These are phyloP conservation scores for Aureobasidium zeae DNA, from an alignment of 2,329 filamentous ascomycete genomes.

Conservation along the genomic window DNA sequence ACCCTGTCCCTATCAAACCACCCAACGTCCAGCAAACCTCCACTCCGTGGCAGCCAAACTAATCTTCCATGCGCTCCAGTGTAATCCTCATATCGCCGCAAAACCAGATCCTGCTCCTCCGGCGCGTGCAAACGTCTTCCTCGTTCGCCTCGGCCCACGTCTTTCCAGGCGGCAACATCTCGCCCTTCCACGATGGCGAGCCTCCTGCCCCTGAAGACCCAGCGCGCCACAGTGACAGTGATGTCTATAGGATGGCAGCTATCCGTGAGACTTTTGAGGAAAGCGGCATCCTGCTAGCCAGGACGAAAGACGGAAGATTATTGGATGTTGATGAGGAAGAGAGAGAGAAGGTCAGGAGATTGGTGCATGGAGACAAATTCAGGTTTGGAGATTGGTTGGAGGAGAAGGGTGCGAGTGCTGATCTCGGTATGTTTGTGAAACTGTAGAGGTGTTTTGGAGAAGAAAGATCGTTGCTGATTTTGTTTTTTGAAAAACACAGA, in stretches of 20 bases:
- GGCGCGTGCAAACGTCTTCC: conserved; percentile 70
- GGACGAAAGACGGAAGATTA: conserved; percentile 43
- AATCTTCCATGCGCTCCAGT: conserved; percentile 35
- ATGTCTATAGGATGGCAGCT: conserved; percentile 69
- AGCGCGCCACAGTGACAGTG: conserved; percentile 58
- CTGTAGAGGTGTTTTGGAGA: neutral
- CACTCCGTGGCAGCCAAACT: too few species aligned
- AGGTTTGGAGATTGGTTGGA: conserved; percentile 59
- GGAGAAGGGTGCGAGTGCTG: conserved; percentile 49
- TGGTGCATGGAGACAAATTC: conserved; percentile 57
- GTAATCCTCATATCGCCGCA: conserved; percentile 75
- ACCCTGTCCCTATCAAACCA: neutral
- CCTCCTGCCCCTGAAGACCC: conserved; percentile 42
- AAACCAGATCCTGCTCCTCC: conserved; percentile 82
- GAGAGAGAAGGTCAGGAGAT: conserved; percentile 55
- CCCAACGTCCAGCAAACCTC: too few species aligned
- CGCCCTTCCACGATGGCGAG: conserved; percentile 63
- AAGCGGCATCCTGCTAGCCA: conserved; percentile 74
- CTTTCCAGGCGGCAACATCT: conserved; percentile 84
- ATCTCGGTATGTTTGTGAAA: conserved; percentile 53
- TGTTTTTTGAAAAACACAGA: too few species aligned
- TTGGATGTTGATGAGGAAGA: conserved; percentile 52
- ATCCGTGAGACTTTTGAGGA: conserved; percentile 93
- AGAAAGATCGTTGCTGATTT: too few species aligned
- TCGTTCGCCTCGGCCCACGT: conserved; percentile 90